phyloP scores from a whole-genome alignment of 2,329 filamentous ascomycete genomes.

The Rhinocladiella similis region DNA sequence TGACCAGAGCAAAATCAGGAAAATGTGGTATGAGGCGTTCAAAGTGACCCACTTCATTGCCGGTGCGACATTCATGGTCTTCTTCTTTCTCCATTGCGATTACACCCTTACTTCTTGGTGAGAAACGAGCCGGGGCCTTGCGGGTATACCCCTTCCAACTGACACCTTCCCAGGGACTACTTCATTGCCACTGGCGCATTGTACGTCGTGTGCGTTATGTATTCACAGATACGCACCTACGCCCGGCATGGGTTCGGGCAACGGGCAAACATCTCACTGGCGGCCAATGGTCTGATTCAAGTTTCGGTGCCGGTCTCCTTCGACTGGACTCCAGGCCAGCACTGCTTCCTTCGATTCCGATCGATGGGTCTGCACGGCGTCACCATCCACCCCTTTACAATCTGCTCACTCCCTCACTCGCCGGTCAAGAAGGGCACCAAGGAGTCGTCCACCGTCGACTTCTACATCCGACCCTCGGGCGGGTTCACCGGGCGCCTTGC shows the following conservation, averaged over 20 bases:
- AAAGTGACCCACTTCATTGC: too few relatives aligned
- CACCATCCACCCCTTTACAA: constrained; percentile 57
- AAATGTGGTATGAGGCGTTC: too few relatives aligned
- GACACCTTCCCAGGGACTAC: constrained; percentile 50
- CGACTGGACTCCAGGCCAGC: constrained; percentile 55
- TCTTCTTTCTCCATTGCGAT: too few relatives aligned
- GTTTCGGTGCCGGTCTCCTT: constrained; percentile 47
- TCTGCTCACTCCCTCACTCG: constrained; percentile 48
- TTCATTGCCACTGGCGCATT: constrained; percentile 58
- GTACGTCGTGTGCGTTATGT: constrained; percentile 50
- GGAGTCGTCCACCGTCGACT: constrained; percentile 40
- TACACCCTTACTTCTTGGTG: too few relatives aligned
- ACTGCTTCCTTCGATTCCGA: constrained; percentile 56
- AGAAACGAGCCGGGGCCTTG: not conserved
- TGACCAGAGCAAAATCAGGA: not conserved
- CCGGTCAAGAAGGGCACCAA: not conserved
- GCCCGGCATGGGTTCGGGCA: constrained; percentile 36
- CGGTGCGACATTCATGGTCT: too few relatives aligned
- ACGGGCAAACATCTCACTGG: too few relatives aligned
- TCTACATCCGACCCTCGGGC: constrained; percentile 53
- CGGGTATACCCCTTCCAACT: too few relatives aligned
- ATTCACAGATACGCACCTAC: constrained; percentile 48
- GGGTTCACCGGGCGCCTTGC: constrained; percentile 52
- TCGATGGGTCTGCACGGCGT: constrained; percentile 44
- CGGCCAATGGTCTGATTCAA: constrained; percentile 41